Evolutionary conservation across 192 early-diverging fungal species (phyloP).

Genomic region (Cladochytrium replicatum): DNA sequence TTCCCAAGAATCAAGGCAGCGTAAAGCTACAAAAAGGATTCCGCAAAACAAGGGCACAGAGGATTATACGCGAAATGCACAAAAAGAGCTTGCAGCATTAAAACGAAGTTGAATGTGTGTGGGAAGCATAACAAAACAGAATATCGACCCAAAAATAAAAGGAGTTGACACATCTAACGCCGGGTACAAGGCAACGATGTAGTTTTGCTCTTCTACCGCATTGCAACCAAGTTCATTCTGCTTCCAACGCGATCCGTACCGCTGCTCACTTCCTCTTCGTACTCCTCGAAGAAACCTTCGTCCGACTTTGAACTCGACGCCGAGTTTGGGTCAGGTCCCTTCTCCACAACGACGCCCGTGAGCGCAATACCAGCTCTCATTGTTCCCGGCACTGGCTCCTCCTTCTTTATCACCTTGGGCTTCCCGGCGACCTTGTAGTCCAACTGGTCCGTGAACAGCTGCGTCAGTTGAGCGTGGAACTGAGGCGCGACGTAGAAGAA

Average conservation of each 20-base stretch:
- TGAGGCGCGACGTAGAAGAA: conserved; percentile 37
- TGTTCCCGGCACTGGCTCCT: background rate
- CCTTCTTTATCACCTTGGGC: conserved; percentile 28
- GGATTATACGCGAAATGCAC: too few species aligned
- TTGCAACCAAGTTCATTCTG: background rate
- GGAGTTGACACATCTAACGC: too few species aligned
- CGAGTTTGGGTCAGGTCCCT: background rate
- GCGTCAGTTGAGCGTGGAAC: conserved; percentile 39
- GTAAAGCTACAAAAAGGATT: too few species aligned
- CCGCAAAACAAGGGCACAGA: too few species aligned
- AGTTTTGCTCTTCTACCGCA: too few species aligned
- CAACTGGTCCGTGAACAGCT: conserved; percentile 37
- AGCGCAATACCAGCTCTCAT: background rate
- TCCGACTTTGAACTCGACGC: background rate
- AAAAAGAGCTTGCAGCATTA: too few species aligned
- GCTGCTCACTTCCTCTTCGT: background rate
- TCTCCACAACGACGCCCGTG: background rate
- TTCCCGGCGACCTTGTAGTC: conserved; percentile 49
- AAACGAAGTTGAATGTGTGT: too few species aligned
- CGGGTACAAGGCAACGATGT: too few species aligned
- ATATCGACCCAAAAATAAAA: too few species aligned
- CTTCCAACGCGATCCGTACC: background rate
- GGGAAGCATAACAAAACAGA: too few species aligned
- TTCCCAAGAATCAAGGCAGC: too few species aligned
- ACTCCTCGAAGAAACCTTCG: background rate